Base-by-base conservation (phyloP, 1,284 basidiomycete species). In the Ganoderma leucocontextum region DNA sequence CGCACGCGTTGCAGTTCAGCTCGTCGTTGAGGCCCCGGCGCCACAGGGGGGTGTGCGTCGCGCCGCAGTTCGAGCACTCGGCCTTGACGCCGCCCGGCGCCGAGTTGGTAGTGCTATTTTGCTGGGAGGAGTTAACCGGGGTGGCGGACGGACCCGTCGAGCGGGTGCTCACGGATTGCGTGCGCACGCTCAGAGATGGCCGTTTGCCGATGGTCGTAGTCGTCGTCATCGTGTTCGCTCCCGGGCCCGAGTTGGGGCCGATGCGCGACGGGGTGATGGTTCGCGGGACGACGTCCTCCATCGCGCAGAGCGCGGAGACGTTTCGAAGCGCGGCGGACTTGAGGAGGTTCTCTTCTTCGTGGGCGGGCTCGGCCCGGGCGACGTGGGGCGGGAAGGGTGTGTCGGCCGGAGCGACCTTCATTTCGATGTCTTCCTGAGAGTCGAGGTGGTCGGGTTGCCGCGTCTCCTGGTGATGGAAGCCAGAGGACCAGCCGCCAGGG, bases 1-100 rank as follows among this genome's bases (percentile, higher is more conserved):
- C 92, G 73, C 92, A 94, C 0, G 91, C 92, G 72, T 94, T 94
- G 78, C 93, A 94, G 75, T 95, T 94, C 66, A 94, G 79, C 81
- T 95, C 93, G 73, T 94, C 92, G 73, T 94, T 94, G 72, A 94
- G 80, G 0, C 93, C 93, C 10, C 92, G 85, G 41, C 93, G 83
- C 92, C 93, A 95, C 36, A 94, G 85, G 17, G 92, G 92, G 0
- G 93, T 94, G 74, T 93, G 92, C 0, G 91, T 94, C 5, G 93
- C 92, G 39, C 93, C 92, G 74, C 92, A 94, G 79, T 94, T 94
- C 15, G 89, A 90, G 75, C 92, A 94, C 75, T 94, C 93, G 12
- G 91, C 91, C 81, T 94, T 94, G 70, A 91, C 90, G 49, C 92
- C 91, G n/a, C 91, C 90, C 1, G 91, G 91, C 2, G 86, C 87